Percentiles rank a stretch among this genome's conserved stretches.
Evolutionary conservation across 306 rosid genomes (phyloP).

Genomic region (Adenanthera pavonina): DNA sequence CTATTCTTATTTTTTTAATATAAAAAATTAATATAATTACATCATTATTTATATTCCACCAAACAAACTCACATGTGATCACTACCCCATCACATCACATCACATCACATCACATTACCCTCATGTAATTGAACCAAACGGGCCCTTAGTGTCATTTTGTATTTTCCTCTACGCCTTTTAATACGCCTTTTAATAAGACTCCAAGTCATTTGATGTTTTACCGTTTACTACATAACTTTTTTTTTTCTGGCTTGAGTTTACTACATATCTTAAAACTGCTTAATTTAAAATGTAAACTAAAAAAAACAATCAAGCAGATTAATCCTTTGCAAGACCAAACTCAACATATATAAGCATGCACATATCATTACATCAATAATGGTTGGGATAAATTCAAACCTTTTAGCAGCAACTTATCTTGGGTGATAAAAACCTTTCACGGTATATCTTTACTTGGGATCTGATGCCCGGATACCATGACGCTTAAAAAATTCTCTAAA

Average conservation of each 20-base stretch:
- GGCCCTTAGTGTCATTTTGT: no score
- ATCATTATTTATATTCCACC: no score
- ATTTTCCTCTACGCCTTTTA: no score
- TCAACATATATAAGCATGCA: background rate
- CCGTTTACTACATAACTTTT: background rate
- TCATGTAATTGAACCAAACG: no score
- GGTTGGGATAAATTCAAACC: slow-evolving; percentile 3
- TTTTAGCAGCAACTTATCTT: no score
- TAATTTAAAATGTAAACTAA: background rate
- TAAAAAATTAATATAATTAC: no score
- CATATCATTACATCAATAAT: background rate
- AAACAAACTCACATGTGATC: no score
- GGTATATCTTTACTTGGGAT: slow-evolving; percentile 44
- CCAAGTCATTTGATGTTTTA: no score
- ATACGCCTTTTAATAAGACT: no score
- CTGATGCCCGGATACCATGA: slow-evolving; percentile 58
- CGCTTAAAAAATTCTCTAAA: slow-evolving; percentile 95
- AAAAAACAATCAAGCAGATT: background rate
- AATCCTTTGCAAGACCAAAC: background rate
- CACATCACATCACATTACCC: no score
- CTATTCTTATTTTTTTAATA: no score
- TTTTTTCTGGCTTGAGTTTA: background rate
- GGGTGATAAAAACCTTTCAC: background rate
- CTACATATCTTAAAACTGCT: background rate
- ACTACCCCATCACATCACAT: no score